Base-by-base conservation (phyloP, 2,329 filamentous ascomycete genomes). In the Pseudogymnoascus sp. region DNA sequence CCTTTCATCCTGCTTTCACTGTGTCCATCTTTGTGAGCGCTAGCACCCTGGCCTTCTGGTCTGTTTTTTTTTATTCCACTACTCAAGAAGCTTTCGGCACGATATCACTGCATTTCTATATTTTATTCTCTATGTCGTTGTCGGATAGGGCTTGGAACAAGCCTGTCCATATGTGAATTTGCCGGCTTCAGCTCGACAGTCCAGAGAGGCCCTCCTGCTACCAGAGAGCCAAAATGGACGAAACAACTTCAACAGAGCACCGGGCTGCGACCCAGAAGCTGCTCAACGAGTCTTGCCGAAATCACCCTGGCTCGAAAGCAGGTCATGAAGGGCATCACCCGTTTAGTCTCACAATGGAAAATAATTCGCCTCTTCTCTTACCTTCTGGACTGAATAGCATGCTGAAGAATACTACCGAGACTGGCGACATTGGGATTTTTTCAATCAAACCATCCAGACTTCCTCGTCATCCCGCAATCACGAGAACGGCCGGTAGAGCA, bases 361-460 rank as follows among this genome's bases (percentile, higher is more conserved):
- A 65, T 72, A 30, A 69, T 70, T 28, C 71, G 79, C 58, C 74
- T 79, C 12, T 74, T 72, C 50, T 80, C 75, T 35, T 70, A 1
- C 80, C 82, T 0, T 81, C 79, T 4, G 80, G 80, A 1, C 72
- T 86, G n/a, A 79, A 84, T 65, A 80, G 82, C 69, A 86, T 87
- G 84, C 74, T 87, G 62, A 86, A 82, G 72, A 86, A 80, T 3
- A 85, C 81, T 1, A 86, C 83, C 0, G 84, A 87, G 68, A 85
- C 83, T 7, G 83, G 84, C n/a, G 82, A 87, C 65, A 83, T 85
- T 65, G 83, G 82, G 4, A 72, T 81, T 58, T 86, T 85, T 69
- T 83, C 80, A 59, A 82, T 84, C 65, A 77, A 74, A 54, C 74
- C 78, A 6, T 68, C 71, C 41, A 69, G 70, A 30, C 61, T 71